Evolutionary conservation across 2,329 filamentous ascomycete species (phyloP).

Genomic region (Venturia nashicola): DNA sequence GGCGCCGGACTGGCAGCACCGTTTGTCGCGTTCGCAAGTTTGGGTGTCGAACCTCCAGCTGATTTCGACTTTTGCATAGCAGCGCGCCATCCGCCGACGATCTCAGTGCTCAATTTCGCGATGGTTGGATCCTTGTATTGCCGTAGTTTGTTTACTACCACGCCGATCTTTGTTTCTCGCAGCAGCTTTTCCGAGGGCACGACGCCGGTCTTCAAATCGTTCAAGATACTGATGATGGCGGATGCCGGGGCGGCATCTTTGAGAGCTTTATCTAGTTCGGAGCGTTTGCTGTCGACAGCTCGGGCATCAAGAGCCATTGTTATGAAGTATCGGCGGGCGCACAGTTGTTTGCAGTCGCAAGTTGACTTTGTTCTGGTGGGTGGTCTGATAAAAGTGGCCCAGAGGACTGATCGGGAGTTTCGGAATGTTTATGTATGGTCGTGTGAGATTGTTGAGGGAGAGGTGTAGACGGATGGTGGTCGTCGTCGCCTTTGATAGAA

Average conservation of each 20-base stretch:
- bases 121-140: slow-evolving; percentile 64
- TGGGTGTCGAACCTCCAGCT: slow-evolving; percentile 28
- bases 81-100: slow-evolving; percentile 80
- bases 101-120: slow-evolving; percentile 61
- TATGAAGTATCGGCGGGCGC: background rate
- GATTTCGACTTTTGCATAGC: slow-evolving; percentile 47
- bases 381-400: background rate
- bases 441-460: background rate
- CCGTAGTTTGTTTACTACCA: slow-evolving; percentile 78
- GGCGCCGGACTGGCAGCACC: slow-evolving; percentile 19
- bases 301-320: slow-evolving; percentile 57
- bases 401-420: background rate
- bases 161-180: slow-evolving; percentile 81
- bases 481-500: background rate
- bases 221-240: slow-evolving; percentile 61
- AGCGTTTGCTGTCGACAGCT: slow-evolving; percentile 65
- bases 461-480: background rate
- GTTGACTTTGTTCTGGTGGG: background rate
- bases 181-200: slow-evolving; percentile 81
- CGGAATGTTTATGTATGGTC: background rate
- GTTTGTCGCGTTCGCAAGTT: slow-evolving; percentile 24
- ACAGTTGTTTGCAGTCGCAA: background rate
- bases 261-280: slow-evolving; percentile 69
- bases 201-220: slow-evolving; percentile 67
- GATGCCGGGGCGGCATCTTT: slow-evolving; percentile 60